Percentiles rank a stretch among this genome's conserved stretches.
phyloP scores from a whole-genome alignment of 257 asterid genomes.

The Vinca minor region DNA sequence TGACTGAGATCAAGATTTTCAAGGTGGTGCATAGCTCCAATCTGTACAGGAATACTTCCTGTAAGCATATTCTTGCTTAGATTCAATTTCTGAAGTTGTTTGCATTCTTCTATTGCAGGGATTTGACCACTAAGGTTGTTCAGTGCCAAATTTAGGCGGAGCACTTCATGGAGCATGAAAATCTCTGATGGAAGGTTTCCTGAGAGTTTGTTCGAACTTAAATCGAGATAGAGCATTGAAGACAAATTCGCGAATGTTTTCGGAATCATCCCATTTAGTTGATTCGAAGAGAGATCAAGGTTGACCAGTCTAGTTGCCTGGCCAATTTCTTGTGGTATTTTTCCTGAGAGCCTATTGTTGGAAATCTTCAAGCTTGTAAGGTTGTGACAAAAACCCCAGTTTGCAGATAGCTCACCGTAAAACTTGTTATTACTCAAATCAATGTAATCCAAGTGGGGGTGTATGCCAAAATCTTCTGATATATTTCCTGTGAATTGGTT shows the following conservation, averaged over 20 bases:
- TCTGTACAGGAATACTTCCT: slow-evolving; percentile 23
- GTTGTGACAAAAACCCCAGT: slow-evolving; percentile 22
- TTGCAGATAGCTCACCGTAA: slow-evolving; percentile 26
- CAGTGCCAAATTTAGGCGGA: slow-evolving; percentile 14
- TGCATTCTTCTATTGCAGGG: slow-evolving; percentile 29
- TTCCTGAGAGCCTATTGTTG: slow-evolving; percentile 24
- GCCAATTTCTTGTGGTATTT: slow-evolving; percentile 24
- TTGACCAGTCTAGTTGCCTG: slow-evolving; percentile 13
- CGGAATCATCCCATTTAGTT: slow-evolving; percentile 25
- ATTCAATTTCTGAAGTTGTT: slow-evolving; percentile 17
- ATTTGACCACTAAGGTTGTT: slow-evolving; percentile 29
- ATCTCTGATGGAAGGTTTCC: slow-evolving; percentile 24
- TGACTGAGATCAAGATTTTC: slow-evolving; percentile 29
- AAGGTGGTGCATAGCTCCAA: slow-evolving; percentile 20
- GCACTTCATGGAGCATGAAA: slow-evolving; percentile 14
- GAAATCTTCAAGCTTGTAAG: slow-evolving; percentile 24
- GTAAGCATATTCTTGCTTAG: slow-evolving; percentile 20
- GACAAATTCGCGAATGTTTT: slow-evolving; percentile 19
- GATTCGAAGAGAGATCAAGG: slow-evolving; percentile 33
- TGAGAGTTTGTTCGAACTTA: slow-evolving; percentile 24
- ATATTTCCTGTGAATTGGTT: slow-evolving; percentile 29
- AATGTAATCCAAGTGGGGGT: slow-evolving; percentile 22
- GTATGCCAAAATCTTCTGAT: slow-evolving; percentile 25
- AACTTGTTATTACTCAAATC: slow-evolving; percentile 31
- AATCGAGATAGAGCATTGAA: slow-evolving; percentile 12